Conservation (phyloP, 139 green algal genomes). For the Zygnema cylindricum region DNA sequence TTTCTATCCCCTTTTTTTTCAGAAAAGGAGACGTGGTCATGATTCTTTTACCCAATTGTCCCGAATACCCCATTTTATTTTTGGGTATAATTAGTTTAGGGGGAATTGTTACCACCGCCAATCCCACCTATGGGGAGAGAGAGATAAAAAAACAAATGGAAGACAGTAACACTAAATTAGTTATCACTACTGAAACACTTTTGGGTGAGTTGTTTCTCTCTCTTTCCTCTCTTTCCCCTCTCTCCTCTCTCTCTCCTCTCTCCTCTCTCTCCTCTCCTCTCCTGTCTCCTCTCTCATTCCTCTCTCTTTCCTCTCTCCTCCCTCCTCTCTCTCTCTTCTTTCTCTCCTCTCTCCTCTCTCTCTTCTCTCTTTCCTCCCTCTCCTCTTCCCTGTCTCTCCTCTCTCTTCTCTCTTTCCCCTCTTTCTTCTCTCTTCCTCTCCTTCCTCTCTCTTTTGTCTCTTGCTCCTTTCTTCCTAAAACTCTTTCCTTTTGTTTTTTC, state of each 20-base stretch:
- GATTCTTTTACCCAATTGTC: constrained; percentile 39
- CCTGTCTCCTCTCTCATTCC: background rate
- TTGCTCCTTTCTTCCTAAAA: background rate
- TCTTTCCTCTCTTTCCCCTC: background rate
- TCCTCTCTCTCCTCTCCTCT: no score
- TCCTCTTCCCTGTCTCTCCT: background rate
- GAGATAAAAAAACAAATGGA: constrained; percentile 37
- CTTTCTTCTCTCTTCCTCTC: background rate
- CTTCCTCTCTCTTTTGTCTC: background rate
- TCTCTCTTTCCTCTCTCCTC: background rate
- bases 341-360: background rate
- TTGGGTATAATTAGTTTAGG: constrained; percentile 28
- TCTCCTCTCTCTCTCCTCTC: background rate
- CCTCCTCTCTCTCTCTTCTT: background rate
- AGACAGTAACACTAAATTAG: constrained; percentile 23
- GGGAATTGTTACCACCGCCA: constrained; percentile 32
- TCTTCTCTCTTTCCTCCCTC: background rate
- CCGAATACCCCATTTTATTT: constrained; percentile 38
- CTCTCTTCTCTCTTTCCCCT: no score
- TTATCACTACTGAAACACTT: constrained; percentile 15
- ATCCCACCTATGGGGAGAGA: constrained; percentile 23
- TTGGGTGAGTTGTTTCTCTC: background rate
- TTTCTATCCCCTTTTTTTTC: background rate
- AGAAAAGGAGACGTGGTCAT: constrained; percentile 39
- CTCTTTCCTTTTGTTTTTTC: background rate